These are phyloP conservation scores for Apiotrichum mycotoxinovorans DNA, from an alignment of 1,284 basidiomycete species.

Conservation along the genomic window DNA sequence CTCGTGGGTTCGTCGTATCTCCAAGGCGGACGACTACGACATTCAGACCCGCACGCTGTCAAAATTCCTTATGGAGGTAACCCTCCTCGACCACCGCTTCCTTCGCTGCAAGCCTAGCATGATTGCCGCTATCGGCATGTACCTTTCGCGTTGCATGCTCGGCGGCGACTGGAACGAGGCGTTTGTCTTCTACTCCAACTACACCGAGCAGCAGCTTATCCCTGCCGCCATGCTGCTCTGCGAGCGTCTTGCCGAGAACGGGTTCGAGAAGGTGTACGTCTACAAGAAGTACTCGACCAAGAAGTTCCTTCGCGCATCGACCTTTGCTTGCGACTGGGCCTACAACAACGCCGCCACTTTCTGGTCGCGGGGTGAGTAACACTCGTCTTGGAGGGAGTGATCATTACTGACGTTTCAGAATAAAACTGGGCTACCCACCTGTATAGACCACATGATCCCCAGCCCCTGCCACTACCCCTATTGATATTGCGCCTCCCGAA, in stretches of 20 bases:
- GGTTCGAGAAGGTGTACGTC: conserved; percentile 81
- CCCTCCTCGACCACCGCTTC: conserved; percentile 89
- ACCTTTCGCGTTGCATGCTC: conserved; percentile 84
- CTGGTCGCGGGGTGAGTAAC: conserved; percentile 11
- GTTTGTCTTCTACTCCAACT: conserved; percentile 92
- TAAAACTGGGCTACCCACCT: no score
- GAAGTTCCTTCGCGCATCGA: conserved; percentile 82
- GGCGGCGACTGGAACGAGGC: conserved; percentile 87
- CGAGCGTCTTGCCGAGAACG: conserved; percentile 75
- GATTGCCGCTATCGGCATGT: conserved; percentile 98
- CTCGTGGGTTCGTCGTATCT: conserved; percentile 98
- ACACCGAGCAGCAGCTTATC: conserved; percentile 82
- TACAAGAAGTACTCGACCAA: conserved; percentile 97
- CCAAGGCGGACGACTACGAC: conserved; percentile 98
- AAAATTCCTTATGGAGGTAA: conserved; percentile 98
- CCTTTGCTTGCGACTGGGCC: conserved; percentile 56
- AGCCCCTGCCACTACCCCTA: background rate
- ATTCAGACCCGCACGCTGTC: conserved; percentile 94
- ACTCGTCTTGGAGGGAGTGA: no score
- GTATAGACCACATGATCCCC: background rate
- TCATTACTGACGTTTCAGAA: background rate
- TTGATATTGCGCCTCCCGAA: background rate
- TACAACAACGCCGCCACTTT: conserved; percentile 29
- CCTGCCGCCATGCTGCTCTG: conserved; percentile 78
- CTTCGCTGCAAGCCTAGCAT: conserved; percentile 88